These are phyloP conservation scores for Volvox reticuliferus DNA, from an alignment of 139 green algal genomes.

Conservation along the genomic window DNA sequence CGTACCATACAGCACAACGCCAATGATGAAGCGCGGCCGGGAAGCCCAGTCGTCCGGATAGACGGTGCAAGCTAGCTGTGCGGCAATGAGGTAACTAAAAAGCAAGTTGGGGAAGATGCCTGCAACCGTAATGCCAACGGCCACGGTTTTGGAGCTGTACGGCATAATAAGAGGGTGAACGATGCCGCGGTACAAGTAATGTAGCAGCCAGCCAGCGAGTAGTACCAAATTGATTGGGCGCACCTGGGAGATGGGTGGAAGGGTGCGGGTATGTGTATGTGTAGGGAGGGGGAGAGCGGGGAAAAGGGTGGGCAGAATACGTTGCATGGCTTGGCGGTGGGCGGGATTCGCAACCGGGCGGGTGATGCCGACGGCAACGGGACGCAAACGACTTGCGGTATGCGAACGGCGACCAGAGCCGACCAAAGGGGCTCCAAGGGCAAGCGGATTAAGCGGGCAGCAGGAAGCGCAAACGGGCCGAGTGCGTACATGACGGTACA, in stretches of 20 bases:
- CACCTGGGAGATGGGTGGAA: not conserved
- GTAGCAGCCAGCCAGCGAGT: slow-evolving; percentile 33
- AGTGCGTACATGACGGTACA: too few relatives aligned
- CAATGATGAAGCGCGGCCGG: slow-evolving; percentile 38
- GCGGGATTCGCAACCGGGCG: too few relatives aligned
- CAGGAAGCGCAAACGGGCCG: too few relatives aligned
- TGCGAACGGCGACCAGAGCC: too few relatives aligned
- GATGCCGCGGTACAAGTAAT: slow-evolving; percentile 41
- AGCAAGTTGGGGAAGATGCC: slow-evolving; percentile 42
- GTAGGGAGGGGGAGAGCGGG: too few relatives aligned
- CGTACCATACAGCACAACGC: slow-evolving; percentile 4
- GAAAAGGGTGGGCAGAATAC: too few relatives aligned
- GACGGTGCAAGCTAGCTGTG: slow-evolving; percentile 22
- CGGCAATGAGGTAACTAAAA: slow-evolving; percentile 38
- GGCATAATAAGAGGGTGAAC: slow-evolving; percentile 39
- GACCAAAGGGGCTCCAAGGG: too few relatives aligned
- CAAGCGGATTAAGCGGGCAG: too few relatives aligned
- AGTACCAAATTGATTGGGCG: slow-evolving; percentile 31
- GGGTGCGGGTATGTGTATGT: too few relatives aligned
- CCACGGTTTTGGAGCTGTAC: slow-evolving; percentile 27
- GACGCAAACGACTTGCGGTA: too few relatives aligned
- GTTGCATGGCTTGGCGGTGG: too few relatives aligned
- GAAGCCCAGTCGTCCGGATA: slow-evolving; percentile 13
- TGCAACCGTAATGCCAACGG: slow-evolving; percentile 29
- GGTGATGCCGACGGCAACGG: too few relatives aligned